phyloP scores from a whole-genome alignment of 371 early-diverging fungal species.

The Mortierella sp. region DNA sequence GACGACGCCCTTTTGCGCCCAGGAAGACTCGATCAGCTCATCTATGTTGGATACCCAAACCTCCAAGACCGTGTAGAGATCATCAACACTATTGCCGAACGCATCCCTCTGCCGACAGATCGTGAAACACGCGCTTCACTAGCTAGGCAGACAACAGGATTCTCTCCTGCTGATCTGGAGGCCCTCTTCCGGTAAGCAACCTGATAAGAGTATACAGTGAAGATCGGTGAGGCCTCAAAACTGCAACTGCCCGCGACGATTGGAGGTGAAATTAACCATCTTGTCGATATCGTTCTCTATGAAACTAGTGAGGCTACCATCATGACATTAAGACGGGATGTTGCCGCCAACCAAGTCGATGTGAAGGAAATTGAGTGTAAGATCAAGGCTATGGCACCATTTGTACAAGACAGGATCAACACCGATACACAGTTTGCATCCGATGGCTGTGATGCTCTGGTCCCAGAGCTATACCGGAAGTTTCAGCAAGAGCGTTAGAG shows the following conservation, averaged over 20 bases:
- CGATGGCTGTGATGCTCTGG: constrained; percentile 6
- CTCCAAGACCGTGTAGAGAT: constrained; percentile 27
- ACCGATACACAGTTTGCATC: neutral
- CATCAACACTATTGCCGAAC: constrained; percentile 25
- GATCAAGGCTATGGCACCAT: constrained; percentile 16
- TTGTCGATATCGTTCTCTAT: too few species aligned
- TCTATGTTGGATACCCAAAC: constrained; percentile 73
- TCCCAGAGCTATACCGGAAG: constrained; percentile 25
- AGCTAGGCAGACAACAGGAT: constrained; percentile 28
- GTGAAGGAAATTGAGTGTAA: constrained; percentile 21
- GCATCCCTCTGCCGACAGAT: constrained; percentile 26
- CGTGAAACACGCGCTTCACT: neutral
- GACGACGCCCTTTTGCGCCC: constrained; percentile 93
- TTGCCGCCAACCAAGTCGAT: constrained; percentile 6
- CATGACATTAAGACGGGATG: constrained; percentile 37
- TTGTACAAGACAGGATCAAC: constrained; percentile 19
- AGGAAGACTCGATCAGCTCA: constrained; percentile 78
- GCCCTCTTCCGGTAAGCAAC: constrained; percentile 37
- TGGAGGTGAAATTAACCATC: too few species aligned
- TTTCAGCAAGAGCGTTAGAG: constrained; percentile 43
- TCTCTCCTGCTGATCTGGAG: constrained; percentile 42
- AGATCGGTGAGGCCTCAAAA: too few species aligned
- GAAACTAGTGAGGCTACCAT: constrained; percentile 60
- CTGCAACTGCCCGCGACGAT: too few species aligned
- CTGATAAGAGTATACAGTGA: neutral